Percentiles rank a stretch among this genome's conserved stretches.
Conservation (phyloP, 148 eudicot genomes). For the Nepenthes gracilis region DNA sequence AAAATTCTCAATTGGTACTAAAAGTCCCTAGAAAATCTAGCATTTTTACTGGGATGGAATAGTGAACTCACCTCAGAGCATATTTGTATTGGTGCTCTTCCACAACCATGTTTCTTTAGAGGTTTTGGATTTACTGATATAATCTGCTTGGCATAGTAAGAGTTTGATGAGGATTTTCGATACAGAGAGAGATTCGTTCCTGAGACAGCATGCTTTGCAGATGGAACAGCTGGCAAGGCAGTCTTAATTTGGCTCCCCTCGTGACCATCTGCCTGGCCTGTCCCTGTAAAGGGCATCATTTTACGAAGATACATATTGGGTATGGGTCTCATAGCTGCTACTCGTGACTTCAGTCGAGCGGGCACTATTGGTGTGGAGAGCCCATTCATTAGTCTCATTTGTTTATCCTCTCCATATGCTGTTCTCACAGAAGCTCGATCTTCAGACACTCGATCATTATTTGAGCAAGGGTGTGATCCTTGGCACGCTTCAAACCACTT, state of each 20-base stretch:
- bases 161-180: conserved; percentile 46
- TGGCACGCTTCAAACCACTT: conserved; percentile 29
- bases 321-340: conserved; percentile 82
- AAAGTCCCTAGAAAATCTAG: neutral
- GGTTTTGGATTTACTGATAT: conserved; percentile 87
- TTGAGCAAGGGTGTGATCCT: conserved; percentile 23
- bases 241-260: conserved; percentile 57
- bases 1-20: neutral
- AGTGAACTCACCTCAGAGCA: conserved; percentile 64
- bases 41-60: neutral
- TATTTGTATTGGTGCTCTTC: conserved; percentile 69
- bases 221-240: conserved; percentile 32
- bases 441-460: conserved; percentile 16
- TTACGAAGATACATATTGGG: conserved; percentile 71
- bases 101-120: conserved; percentile 92
- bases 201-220: conserved; percentile 32
- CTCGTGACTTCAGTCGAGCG: conserved; percentile 35
- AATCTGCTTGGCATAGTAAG: conserved; percentile 73
- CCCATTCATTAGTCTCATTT: conserved; percentile 31
- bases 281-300: conserved; percentile 72
- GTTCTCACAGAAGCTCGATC: conserved; percentile 10
- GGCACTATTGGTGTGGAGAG: conserved; percentile 17
- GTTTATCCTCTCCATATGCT: conserved; percentile 25
- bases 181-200: conserved; percentile 41
- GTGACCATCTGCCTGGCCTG: conserved; percentile 38